phyloP scores from a whole-genome alignment of 495 filamentous ascomycete genomes.

The Emericellopsis terricola region DNA sequence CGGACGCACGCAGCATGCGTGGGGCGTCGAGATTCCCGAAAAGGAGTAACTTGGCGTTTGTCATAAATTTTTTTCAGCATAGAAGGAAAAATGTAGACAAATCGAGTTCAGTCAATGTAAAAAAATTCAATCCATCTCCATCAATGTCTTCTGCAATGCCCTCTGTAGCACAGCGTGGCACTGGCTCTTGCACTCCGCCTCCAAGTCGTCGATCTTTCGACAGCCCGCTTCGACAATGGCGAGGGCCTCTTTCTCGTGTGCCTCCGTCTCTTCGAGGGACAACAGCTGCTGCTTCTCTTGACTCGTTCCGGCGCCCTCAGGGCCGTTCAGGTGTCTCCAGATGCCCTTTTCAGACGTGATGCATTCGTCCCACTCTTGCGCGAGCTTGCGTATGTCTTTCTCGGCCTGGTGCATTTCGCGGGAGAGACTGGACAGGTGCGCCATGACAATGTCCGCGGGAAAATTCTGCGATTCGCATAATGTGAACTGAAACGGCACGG shows the following conservation, averaged over 20 bases:
- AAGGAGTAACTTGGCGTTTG: slow-evolving; percentile 10
- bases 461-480: not conserved
- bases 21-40: slow-evolving; percentile 59
- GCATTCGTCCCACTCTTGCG: not conserved
- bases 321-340: not conserved
- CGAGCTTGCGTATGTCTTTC: not conserved
- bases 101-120: too few species aligned
- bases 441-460: not conserved
- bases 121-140: too few species aligned
- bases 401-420: not conserved
- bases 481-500: not conserved
- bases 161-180: too few species aligned
- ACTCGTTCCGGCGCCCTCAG: too few species aligned
- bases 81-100: not conserved
- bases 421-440: not conserved
- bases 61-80: not conserved
- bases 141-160: too few species aligned
- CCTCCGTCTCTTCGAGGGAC: not conserved
- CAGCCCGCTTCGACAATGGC: not conserved
- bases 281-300: too few species aligned
- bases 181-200: too few species aligned
- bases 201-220: too few species aligned
- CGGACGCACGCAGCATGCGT: slow-evolving; percentile 61
- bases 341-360: not conserved
- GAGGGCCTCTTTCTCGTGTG: not conserved